A percentile compares a stretch with the other conserved stretches of the same genome.
phyloP scores from a whole-genome alignment of 2,329 filamentous ascomycete genomes.

The Xylaria sp. region DNA sequence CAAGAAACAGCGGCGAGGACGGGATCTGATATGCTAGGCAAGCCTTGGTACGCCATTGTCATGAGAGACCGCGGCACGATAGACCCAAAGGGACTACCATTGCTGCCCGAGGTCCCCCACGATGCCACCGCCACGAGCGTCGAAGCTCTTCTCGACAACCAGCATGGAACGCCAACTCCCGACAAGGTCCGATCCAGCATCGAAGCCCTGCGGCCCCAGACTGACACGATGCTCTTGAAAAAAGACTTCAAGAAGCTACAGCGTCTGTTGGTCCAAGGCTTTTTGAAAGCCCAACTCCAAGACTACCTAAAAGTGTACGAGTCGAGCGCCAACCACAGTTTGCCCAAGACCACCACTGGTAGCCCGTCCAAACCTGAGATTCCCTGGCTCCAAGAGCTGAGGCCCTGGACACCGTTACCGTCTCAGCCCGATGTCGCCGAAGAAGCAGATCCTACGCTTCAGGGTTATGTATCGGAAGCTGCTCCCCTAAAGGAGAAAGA shows the following conservation, averaged over 20 bases:
- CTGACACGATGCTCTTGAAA: conserved; percentile 52
- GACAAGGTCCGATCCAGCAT: conserved; percentile 59
- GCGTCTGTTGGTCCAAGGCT: conserved; percentile 56
- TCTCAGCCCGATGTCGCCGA: conserved; percentile 28
- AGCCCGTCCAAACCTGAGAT: conserved; percentile 25
- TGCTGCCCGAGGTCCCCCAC: conserved; percentile 19
- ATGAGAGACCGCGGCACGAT: conserved; percentile 53
- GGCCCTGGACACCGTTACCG: conserved; percentile 57
- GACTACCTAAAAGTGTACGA: conserved; percentile 52
- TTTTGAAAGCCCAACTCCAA: conserved; percentile 59
- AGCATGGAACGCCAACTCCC: conserved; percentile 43
- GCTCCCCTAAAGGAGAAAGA: conserved; percentile 55
- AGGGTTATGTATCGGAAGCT: conserved; percentile 47
- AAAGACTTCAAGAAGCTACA: conserved; percentile 57
- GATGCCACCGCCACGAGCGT: conserved; percentile 50
- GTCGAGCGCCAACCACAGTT: neutral
- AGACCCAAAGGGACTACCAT: conserved; percentile 23
- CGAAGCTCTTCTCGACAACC: conserved; percentile 48
- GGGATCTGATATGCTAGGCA: conserved; percentile 52
- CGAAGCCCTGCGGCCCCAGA: conserved; percentile 59
- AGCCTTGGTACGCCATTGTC: conserved; percentile 59
- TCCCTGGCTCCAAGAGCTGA: conserved; percentile 56
- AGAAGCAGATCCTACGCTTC: conserved; percentile 41
- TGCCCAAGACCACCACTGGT: conserved; percentile 7
- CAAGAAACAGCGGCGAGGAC: conserved; percentile 44